A percentile compares a stretch with the other conserved stretches of the same genome.
These are phyloP conservation scores for Arachnopeziza araneosa DNA, from an alignment of 2,329 filamentous ascomycete genomes.

Conservation along the genomic window DNA sequence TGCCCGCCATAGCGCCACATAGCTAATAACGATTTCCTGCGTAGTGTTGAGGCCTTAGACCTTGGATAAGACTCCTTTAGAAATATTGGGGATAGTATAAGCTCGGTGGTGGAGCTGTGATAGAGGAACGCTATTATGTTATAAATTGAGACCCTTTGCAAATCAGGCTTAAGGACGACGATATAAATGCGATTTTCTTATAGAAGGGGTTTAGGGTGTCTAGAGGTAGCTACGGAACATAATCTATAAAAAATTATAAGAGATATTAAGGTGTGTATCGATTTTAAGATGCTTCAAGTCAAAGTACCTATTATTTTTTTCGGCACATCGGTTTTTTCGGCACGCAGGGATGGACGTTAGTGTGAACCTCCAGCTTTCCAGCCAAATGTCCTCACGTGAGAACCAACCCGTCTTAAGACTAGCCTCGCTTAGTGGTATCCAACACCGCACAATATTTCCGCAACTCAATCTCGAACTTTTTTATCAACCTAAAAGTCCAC, in stretches of 20 bases:
- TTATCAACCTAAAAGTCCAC: neutral
- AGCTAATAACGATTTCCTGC: constrained; percentile 3
- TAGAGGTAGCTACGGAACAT: too few species aligned
- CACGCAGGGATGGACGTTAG: too few species aligned
- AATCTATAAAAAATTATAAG: constrained; percentile 8
- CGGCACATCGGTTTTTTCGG: constrained; percentile 1
- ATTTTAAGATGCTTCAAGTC: neutral
- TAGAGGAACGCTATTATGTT: constrained; percentile 1
- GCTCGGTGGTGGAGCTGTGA: neutral
- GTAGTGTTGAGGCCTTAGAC: neutral
- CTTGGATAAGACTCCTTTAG: neutral
- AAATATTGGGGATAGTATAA: neutral
- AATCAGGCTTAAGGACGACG: constrained; percentile 4
- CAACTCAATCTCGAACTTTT: neutral
- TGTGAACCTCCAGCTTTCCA: too few species aligned
- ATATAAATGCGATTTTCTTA: constrained; percentile 5
- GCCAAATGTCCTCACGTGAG: too few species aligned
- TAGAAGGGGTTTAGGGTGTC: constrained; percentile 3
- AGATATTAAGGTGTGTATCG: neutral
- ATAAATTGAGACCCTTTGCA: constrained; percentile 4
- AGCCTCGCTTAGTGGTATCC: neutral
- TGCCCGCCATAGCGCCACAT: constrained; percentile 2
- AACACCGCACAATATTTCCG: neutral
- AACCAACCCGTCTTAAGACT: neutral
- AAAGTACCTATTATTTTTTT: constrained; percentile 1